phyloP scores from a whole-genome alignment of 176 grass and related monocot species.

The bread wheat (Triticum aestivum) region DNA sequence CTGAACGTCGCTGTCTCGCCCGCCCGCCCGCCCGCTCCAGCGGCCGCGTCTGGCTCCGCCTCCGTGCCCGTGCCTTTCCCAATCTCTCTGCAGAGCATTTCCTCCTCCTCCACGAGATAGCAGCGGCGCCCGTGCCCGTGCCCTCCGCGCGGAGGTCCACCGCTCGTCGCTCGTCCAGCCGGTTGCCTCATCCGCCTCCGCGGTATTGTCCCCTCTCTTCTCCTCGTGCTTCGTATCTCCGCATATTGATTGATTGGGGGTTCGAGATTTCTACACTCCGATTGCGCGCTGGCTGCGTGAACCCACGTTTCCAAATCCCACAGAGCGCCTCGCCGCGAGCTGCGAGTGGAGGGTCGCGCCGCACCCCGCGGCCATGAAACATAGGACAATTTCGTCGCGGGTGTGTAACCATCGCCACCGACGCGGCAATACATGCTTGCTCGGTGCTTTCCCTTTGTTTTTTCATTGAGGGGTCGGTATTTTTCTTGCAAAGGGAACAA shows the following conservation, averaged over 20 bases:
- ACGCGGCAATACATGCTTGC: not conserved
- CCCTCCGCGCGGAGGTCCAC: not conserved
- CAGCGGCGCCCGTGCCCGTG: conserved; percentile 22
- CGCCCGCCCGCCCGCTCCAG: not conserved
- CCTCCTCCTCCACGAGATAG: not conserved
- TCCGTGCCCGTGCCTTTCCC: not conserved
- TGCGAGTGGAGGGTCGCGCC: not conserved
- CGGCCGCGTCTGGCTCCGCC: no score
- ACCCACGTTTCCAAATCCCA: not conserved
- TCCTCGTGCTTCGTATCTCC: not conserved
- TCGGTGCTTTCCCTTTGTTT: not conserved
- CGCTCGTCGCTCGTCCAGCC: not conserved
- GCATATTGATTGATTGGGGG: not conserved
- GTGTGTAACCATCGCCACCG: not conserved
- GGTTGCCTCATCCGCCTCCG: not conserved
- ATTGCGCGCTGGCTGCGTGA: not conserved
- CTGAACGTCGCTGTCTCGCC: conserved; percentile 18
- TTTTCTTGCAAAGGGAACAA: not conserved
- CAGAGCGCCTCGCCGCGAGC: not conserved
- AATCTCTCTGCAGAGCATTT: not conserved
- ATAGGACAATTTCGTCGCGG: not conserved
- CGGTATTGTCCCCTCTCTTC: conserved; percentile 4
- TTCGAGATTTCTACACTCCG: not conserved
- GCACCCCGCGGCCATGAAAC: no score
- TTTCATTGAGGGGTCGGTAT: not conserved